Percentiles rank a stretch among this genome's conserved stretches.
These are phyloP conservation scores for Elsinoe necatrix DNA, from an alignment of 2,329 filamentous ascomycete species.

Conservation along the genomic window DNA sequence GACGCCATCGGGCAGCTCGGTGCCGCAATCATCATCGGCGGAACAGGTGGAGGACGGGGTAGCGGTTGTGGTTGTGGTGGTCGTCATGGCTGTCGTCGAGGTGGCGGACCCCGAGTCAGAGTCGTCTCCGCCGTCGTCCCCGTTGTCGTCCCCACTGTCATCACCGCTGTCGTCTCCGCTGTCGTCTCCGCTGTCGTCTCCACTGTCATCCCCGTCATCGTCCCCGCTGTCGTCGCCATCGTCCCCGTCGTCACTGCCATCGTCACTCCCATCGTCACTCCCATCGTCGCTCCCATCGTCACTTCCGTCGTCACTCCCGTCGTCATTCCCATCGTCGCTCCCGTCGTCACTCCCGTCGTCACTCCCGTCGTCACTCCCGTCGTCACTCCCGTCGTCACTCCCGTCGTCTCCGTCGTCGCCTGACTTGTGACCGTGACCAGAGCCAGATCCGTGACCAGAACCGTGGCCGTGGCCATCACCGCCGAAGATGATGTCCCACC, in stretches of 20 bases:
- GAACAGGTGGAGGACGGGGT: background rate
- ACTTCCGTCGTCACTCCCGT: background rate
- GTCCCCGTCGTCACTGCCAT: background rate
- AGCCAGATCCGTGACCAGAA: background rate
- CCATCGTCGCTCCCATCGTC: background rate
- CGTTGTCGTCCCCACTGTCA: background rate
- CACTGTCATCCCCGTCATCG: background rate
- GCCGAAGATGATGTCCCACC: background rate
- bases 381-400: background rate
- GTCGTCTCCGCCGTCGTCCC: background rate
- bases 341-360: background rate
- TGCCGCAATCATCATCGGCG: background rate
- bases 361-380: background rate
- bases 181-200: background rate
- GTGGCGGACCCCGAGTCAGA: background rate
- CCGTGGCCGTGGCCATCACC: background rate
- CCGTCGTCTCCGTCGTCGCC: background rate
- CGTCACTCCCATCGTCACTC: background rate
- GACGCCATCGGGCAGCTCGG: background rate
- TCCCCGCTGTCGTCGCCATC: background rate
- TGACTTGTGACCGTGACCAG: background rate
- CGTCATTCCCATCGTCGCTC: background rate
- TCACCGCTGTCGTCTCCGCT: background rate
- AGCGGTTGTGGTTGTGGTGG: background rate
- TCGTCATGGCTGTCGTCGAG: background rate